Percentiles rank a stretch among this genome's conserved stretches.
These are phyloP conservation scores for Ceratocystis eucalypticola DNA, from an alignment of 2,329 filamentous ascomycete species.

Conservation along the genomic window DNA sequence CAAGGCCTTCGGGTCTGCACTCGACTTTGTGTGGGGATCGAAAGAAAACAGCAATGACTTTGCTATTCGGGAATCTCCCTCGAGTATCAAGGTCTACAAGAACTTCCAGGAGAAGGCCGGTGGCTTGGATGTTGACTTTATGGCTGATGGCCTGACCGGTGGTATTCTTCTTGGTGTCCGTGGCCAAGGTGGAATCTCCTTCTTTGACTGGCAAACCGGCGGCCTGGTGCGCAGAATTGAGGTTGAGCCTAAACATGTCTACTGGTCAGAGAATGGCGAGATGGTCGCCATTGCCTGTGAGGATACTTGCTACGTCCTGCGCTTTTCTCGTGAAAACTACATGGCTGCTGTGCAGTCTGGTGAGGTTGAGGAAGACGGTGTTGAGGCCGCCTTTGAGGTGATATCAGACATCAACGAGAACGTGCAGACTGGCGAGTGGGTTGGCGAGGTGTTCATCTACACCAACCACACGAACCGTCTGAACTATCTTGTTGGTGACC, in stretches of 20 bases:
- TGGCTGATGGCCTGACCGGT: slow-evolving; percentile 79
- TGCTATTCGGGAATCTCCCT: slow-evolving; percentile 85
- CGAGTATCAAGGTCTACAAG: slow-evolving; percentile 92
- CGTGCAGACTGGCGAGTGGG: slow-evolving; percentile 91
- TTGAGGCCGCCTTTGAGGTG: slow-evolving; percentile 90
- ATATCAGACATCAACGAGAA: slow-evolving; percentile 90
- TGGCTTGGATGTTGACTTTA: slow-evolving; percentile 86
- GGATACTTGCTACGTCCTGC: slow-evolving; percentile 85
- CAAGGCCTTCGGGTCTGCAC: slow-evolving; percentile 87
- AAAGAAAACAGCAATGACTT: slow-evolving; percentile 99
- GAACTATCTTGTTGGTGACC: slow-evolving; percentile 95
- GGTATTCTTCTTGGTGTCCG: slow-evolving; percentile 87
- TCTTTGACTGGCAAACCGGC: slow-evolving; percentile 93
- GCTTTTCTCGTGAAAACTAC: slow-evolving; percentile 83
- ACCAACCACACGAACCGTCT: slow-evolving; percentile 92
- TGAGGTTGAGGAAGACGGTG: slow-evolving; percentile 75
- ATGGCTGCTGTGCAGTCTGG: slow-evolving; percentile 69
- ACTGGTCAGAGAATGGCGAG: slow-evolving; percentile 96
- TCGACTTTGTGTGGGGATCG: slow-evolving; percentile 94
- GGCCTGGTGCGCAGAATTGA: slow-evolving; percentile 86
- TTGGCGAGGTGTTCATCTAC: slow-evolving; percentile 98
- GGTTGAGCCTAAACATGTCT: slow-evolving; percentile 59
- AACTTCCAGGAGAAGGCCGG: slow-evolving; percentile 90
- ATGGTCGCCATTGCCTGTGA: slow-evolving; percentile 86
- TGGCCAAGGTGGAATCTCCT: slow-evolving; percentile 83